Evolutionary conservation across 371 early-diverging fungal genomes (phyloP).

Genomic region (Rhizopus sp.): DNA sequence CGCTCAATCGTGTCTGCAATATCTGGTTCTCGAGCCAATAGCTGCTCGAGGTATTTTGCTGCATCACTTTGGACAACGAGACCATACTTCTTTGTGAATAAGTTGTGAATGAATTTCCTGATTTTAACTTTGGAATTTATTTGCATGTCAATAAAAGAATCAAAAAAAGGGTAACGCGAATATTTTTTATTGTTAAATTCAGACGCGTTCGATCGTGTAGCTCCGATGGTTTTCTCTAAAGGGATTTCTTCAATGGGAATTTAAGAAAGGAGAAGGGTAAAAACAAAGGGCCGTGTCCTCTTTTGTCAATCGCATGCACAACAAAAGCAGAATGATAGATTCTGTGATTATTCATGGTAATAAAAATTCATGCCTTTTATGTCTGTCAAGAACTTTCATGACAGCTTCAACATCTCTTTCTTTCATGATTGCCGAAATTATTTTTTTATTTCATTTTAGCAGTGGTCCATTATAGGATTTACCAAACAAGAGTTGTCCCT

Average conservation of each 20-base stretch:
- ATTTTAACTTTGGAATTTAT: constrained; percentile 19
- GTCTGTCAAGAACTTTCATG: too few relatives aligned
- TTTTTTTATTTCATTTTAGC: too few relatives aligned
- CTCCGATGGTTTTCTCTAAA: neutral
- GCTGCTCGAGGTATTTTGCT: constrained; percentile 52
- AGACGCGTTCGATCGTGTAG: neutral
- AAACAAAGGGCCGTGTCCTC: too few relatives aligned
- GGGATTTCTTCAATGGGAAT: too few relatives aligned
- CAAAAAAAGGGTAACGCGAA: constrained; percentile 2
- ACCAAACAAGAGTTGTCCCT: constrained; percentile 26
- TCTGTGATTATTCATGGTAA: too few relatives aligned
- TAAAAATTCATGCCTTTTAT: too few relatives aligned
- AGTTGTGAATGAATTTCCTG: constrained; percentile 34
- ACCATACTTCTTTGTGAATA: constrained; percentile 72
- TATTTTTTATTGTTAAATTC: neutral
- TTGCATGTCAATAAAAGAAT: constrained; percentile 7
- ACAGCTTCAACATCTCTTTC: too few relatives aligned
- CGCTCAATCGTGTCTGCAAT: constrained; percentile 55
- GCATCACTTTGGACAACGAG: constrained; percentile 75
- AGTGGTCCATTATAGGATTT: constrained; percentile 12
- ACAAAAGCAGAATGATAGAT: too few relatives aligned
- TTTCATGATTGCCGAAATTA: too few relatives aligned
- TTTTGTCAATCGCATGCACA: too few relatives aligned
- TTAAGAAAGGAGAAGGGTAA: too few relatives aligned
- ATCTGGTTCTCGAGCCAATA: constrained; percentile 43